Percentiles rank a stretch among this genome's conserved stretches.
These are phyloP conservation scores for Penicillium sp. DNA, from an alignment of 2,329 filamentous ascomycete species.

Conservation along the genomic window DNA sequence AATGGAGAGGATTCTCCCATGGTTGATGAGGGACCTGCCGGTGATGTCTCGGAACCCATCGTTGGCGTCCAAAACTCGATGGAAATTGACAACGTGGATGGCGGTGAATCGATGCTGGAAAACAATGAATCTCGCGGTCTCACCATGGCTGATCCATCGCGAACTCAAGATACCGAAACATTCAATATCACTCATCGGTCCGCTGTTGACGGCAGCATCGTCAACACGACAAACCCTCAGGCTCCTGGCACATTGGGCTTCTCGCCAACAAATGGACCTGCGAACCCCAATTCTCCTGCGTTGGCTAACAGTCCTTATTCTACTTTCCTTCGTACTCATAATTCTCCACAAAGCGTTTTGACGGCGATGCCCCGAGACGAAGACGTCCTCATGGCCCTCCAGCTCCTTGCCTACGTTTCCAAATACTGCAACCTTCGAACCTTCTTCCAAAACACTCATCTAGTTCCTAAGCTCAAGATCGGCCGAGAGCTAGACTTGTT, in stretches of 20 bases:
- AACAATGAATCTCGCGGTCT: conserved; percentile 68
- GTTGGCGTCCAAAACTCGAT: conserved; percentile 77
- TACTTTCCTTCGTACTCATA: conserved; percentile 72
- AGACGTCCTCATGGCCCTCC: conserved; percentile 95
- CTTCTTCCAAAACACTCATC: conserved; percentile 92
- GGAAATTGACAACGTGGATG: conserved; percentile 82
- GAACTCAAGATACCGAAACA: conserved; percentile 79
- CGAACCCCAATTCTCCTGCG: conserved; percentile 68
- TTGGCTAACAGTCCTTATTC: conserved; percentile 61
- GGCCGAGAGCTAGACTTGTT: conserved; percentile 76
- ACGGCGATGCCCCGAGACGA: conserved; percentile 95
- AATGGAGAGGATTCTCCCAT: conserved; percentile 78
- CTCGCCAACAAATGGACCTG: conserved; percentile 61
- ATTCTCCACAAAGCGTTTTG: conserved; percentile 68
- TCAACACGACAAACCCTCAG: conserved; percentile 65
- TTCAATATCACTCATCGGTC: conserved; percentile 92
- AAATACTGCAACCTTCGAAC: conserved; percentile 96
- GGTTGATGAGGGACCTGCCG: conserved; percentile 57
- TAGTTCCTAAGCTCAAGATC: conserved; percentile 88
- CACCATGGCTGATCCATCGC: conserved; percentile 72
- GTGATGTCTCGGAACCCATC: conserved; percentile 61
- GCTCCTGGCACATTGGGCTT: conserved; percentile 66
- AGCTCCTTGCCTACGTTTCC: conserved; percentile 93
- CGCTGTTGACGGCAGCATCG: conserved; percentile 78
- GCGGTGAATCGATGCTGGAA: conserved; percentile 74